Evolutionary conservation across 495 filamentous ascomycete species (phyloP), one percentile per base, ranked within the genome.

Genomic region (Jackrogersella minutella): DNA sequence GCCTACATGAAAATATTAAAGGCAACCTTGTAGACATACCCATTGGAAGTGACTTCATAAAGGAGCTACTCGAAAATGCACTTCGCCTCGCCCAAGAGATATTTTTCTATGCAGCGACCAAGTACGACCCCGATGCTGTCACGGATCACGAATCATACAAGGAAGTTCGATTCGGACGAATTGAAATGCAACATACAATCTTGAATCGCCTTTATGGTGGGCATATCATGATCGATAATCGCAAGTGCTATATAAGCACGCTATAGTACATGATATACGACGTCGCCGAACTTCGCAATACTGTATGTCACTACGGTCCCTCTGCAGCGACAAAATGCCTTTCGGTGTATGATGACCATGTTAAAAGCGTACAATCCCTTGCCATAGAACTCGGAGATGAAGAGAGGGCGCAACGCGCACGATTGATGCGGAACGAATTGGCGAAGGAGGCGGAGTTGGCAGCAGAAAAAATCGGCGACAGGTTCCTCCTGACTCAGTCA

Each of bases 11-110:
- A 30, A 3, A 30, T 30, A 30, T 30, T 7, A 30, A 30, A 30
- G 26, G 7, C n/a, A 2, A 44, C 13, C 49, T 53, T 0, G 7
- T 10, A 2, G 0, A 28, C 2, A n/a, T 24, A 9, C 59, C 59
- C 7, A 30, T 56, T 0, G 21, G 59, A 5, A 63, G 59, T 16
- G 2, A 30, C 16, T 22, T 30, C 14, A n/a, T 37, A 1, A 47
- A 14, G 4, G 16, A 19, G 9, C 8, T n/a, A 7, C 19, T 64
- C 9, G 16, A n/a, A 1, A 13, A 19, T 0, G 33, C 34, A 6
- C 19, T 64, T 16, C 34, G 53, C 4, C 26, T 58, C 6, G 53
- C 61, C 1, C 53, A 64, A 11, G 53, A 52, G 2, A 52, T 64
- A 5, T 33, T 52, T 2, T 64, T 31, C 9, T 7, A 51, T 13